Conservation (phyloP, 2,329 filamentous ascomycete genomes). For the Chaetoscypha palmicola region DNA sequence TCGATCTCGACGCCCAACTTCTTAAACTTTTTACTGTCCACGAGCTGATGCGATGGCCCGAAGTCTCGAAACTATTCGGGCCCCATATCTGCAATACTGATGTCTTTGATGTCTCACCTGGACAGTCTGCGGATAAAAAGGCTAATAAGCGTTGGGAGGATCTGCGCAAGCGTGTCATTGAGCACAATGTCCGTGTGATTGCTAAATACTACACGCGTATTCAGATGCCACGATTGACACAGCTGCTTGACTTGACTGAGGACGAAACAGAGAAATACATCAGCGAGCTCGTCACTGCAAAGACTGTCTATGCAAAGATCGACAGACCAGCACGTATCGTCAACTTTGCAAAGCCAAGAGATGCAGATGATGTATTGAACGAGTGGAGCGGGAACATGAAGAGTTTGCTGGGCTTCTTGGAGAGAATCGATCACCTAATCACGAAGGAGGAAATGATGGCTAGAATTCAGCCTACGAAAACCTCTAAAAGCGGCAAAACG, state of each 20-base stretch:
- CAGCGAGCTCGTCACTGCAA: constrained; percentile 89
- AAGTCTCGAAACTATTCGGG: constrained; percentile 82
- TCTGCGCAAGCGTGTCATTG: constrained; percentile 94
- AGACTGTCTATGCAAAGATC: constrained; percentile 97
- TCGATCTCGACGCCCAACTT: constrained; percentile 75
- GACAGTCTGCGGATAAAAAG: constrained; percentile 67
- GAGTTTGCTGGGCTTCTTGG: constrained; percentile 74
- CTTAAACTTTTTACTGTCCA: constrained; percentile 91
- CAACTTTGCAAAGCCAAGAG: constrained; percentile 88
- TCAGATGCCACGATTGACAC: constrained; percentile 80
- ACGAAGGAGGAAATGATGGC: constrained; percentile 99
- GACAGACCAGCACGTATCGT: constrained; percentile 88
- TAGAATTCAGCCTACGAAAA: constrained; percentile 65
- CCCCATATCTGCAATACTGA: constrained; percentile 83
- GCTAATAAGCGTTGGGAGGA: constrained; percentile 85
- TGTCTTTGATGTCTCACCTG: constrained; percentile 67
- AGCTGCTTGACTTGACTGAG: constrained; percentile 84
- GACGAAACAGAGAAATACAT: constrained; percentile 99
- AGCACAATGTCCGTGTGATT: constrained; percentile 96
- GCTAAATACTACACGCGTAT: constrained; percentile 99
- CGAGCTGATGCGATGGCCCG: constrained; percentile 97
- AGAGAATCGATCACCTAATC: constrained; percentile 94
- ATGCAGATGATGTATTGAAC: constrained; percentile 92
- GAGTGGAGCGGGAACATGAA: constrained; percentile 99
- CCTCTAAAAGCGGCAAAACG: constrained; percentile 30